Evolutionary conservation across 768 basidiomycete genomes (phyloP).

Genomic region (Pleurotus citrinopileatus): DNA sequence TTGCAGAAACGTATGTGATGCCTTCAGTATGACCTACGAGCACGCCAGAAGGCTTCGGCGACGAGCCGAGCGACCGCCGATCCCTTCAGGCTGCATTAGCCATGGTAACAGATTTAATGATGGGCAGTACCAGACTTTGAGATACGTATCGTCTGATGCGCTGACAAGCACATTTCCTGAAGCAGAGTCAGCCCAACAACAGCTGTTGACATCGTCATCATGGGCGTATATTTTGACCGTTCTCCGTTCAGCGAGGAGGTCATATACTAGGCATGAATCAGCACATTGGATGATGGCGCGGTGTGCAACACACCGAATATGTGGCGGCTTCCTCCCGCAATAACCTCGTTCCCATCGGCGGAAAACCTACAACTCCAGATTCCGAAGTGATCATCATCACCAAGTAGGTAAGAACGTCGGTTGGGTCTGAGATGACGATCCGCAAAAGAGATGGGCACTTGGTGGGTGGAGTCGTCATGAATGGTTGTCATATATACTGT

Average conservation of each 20-base stretch:
- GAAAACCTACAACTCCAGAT: conserved; percentile 97
- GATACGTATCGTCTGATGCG: conserved; percentile 90
- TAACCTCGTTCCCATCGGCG: conserved; percentile 92
- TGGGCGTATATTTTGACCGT: conserved; percentile 89
- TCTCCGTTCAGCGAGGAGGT: conserved; percentile 74
- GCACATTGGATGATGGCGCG: conserved; percentile 3
- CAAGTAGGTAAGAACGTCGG: conserved; percentile 24
- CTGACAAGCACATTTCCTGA: conserved; percentile 95
- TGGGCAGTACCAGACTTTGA: conserved; percentile 87
- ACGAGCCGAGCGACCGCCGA: conserved; percentile 50
- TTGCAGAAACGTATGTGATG: conserved; percentile 91
- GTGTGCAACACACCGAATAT: conserved; percentile 60
- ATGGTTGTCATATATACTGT: conserved; percentile 76
- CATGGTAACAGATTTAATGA: conserved; percentile 36
- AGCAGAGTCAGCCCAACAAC: conserved; percentile 92
- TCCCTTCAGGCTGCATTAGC: conserved; percentile 36
- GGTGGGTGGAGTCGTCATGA: conserved; percentile 54
- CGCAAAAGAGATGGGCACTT: conserved; percentile 60
- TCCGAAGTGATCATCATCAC: conserved; percentile 52
- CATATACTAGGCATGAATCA: conserved; percentile 64
- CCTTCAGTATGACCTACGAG: conserved; percentile 96
- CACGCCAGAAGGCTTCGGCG: conserved; percentile 83
- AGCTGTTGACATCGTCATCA: conserved; percentile 87
- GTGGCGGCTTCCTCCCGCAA: conserved; percentile 86
- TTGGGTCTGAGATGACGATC: conserved; percentile 40